Percentiles rank a stretch among this genome's conserved stretches.
These are phyloP conservation scores for Citrus maxima DNA, from an alignment of 345 rosid species.

Conservation along the genomic window DNA sequence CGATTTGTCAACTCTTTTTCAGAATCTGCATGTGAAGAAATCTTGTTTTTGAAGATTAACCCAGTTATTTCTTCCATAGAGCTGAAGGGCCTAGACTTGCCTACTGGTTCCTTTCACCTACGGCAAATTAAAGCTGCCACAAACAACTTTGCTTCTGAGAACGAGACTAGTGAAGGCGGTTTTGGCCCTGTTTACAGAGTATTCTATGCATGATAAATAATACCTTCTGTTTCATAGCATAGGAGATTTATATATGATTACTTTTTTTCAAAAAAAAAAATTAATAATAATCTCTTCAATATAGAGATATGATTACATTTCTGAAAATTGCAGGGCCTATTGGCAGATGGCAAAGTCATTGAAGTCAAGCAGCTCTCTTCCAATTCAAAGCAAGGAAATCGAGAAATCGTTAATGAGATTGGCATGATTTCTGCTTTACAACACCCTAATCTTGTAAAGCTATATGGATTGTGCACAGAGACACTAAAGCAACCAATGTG, in stretches of 20 bases:
- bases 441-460: constrained; percentile 63
- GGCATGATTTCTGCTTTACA: constrained; percentile 59
- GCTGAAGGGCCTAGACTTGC: constrained; percentile 22
- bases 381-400: constrained; percentile 62
- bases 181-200: constrained; percentile 32
- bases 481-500: constrained; percentile 67
- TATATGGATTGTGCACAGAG: constrained; percentile 71
- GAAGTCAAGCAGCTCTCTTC: constrained; percentile 71
- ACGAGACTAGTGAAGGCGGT: constrained; percentile 36
- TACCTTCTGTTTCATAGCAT: background rate
- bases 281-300: too few relatives aligned
- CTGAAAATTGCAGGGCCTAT: constrained; percentile 36
- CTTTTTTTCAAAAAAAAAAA: too few relatives aligned
- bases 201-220: background rate
- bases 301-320: background rate
- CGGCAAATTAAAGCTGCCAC: constrained; percentile 28
- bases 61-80: background rate
- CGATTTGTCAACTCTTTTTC: too few relatives aligned
- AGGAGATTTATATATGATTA: too few relatives aligned
- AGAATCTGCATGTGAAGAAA: too few relatives aligned
- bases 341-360: constrained; percentile 46
- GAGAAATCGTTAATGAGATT: constrained; percentile 60
- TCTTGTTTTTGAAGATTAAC: background rate
- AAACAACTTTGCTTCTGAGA: constrained; percentile 21
- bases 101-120: constrained; percentile 16